These are phyloP conservation scores for Globisporangium okanoganense DNA, from an alignment of 352 stramenopile species.

Conservation along the genomic window DNA sequence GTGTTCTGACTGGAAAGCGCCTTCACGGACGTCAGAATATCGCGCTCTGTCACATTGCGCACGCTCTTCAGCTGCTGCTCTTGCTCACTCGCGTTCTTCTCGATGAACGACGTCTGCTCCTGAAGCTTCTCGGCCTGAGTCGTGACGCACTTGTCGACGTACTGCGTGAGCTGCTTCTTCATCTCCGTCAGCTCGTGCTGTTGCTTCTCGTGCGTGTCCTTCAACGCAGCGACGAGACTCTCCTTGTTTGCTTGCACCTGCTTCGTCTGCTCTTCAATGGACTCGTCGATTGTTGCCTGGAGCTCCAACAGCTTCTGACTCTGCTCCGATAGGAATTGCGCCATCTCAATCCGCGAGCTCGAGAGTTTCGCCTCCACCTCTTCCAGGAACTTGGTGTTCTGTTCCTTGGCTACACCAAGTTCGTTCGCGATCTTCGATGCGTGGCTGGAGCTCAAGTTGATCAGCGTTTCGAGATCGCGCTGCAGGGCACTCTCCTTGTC, in stretches of 20 bases:
- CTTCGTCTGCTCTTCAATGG: conserved; percentile 38
- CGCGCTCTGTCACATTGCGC: conserved; percentile 29
- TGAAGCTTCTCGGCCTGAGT: conserved; percentile 33
- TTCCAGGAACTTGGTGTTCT: conserved; percentile 27
- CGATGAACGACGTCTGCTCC: conserved; percentile 41
- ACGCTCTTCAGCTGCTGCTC: conserved; percentile 34
- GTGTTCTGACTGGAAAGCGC: conserved; percentile 24
- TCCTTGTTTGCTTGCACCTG: conserved; percentile 36
- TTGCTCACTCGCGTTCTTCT: conserved; percentile 30
- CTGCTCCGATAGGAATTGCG: conserved; percentile 37
- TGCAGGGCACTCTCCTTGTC: conserved; percentile 28
- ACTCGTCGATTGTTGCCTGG: conserved; percentile 40
- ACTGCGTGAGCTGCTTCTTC: conserved; percentile 39
- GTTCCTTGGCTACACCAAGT: conserved; percentile 24
- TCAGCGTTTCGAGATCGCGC: conserved; percentile 26
- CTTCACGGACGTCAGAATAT: conserved; percentile 35
- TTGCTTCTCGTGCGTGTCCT: conserved; percentile 30
- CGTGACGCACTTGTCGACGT: conserved; percentile 42
- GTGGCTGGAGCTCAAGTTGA: conserved; percentile 32
- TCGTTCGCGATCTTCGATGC: conserved; percentile 25
- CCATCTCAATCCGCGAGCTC: conserved; percentile 28
- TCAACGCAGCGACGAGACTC: conserved; percentile 25
- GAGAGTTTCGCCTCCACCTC: conserved; percentile 25
- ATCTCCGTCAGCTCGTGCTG: conserved; percentile 39
- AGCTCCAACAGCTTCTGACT: conserved; percentile 43